Percentiles rank a stretch among this genome's conserved stretches.
phyloP scores from a whole-genome alignment of 2,329 filamentous ascomycete species.

The Clarireedia homoeocarpa region DNA sequence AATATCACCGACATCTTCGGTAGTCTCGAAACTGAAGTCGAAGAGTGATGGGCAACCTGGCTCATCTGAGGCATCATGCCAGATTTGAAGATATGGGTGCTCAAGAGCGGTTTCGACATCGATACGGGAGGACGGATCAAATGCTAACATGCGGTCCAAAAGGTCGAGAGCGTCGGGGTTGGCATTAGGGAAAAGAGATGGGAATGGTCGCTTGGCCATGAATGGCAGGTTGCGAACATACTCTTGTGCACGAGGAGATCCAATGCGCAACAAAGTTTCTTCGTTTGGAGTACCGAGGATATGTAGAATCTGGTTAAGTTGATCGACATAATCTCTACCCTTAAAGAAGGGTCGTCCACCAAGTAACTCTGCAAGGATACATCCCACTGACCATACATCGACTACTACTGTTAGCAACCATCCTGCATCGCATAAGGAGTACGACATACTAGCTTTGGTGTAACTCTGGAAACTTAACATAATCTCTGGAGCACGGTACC shows the following conservation, averaged over 20 bases:
- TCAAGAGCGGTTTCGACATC: conserved; percentile 91
- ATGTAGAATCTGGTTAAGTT: conserved; percentile 98
- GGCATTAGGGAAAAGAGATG: conserved; percentile 80
- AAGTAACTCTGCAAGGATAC: conserved; percentile 91
- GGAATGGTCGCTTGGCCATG: conserved; percentile 92
- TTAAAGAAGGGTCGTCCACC: conserved; percentile 98
- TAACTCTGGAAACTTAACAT: conserved; percentile 99
- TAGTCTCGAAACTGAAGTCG: conserved; percentile 97
- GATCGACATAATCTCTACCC: conserved; percentile 96
- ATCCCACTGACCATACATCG: conserved; percentile 98
- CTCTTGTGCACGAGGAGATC: conserved; percentile 90
- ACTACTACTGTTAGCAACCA: conserved; percentile 46
- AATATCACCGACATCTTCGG: conserved; percentile 93
- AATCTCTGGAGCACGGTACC: conserved; percentile 98
- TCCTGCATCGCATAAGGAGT: conserved; percentile 1
- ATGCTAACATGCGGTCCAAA: conserved; percentile 93
- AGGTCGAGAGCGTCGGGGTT: conserved; percentile 95
- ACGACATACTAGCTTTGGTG: conserved; percentile 93
- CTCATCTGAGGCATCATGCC: conserved; percentile 97
- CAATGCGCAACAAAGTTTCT: conserved; percentile 87
- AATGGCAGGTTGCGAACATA: conserved; percentile 94
- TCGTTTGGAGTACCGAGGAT: conserved; percentile 96
- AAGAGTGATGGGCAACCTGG: conserved; percentile 89
- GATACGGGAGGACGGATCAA: conserved; percentile 89
- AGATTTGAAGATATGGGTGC: conserved; percentile 89